Conservation (phyloP, 1,139 yeast species). For the Kodamaea alishanica region DNA sequence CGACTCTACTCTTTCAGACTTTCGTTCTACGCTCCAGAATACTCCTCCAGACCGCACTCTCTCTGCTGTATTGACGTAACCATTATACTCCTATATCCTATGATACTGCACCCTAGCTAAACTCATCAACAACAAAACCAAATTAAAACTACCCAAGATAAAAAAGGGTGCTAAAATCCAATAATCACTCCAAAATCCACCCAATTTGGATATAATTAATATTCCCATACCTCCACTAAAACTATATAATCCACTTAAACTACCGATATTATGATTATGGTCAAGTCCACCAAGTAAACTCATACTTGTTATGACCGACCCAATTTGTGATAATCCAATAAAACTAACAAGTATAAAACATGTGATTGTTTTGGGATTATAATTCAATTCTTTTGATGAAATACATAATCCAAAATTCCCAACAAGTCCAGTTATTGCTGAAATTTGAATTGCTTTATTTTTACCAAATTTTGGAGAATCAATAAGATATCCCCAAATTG, state of each 20-base stretch:
- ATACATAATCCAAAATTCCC: conserved; percentile 35
- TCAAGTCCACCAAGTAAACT: conserved; percentile 30
- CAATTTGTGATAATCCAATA: conserved; percentile 49
- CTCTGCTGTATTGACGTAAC: no score
- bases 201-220: conserved; percentile 52
- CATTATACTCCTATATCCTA: no score
- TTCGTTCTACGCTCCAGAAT: no score
- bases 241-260: conserved; percentile 66
- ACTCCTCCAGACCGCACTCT: no score
- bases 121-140: conserved; percentile 13
- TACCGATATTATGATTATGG: conserved; percentile 43
- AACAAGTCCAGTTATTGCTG: conserved; percentile 31
- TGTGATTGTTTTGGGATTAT: conserved; percentile 33
- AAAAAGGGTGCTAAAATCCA: conserved; percentile 62
- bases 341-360: conserved; percentile 33
- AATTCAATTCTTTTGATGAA: conserved; percentile 12
- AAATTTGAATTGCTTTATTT: conserved; percentile 21
- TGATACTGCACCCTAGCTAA: no score
- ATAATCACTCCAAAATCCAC: conserved; percentile 57
- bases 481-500: conserved; percentile 56
- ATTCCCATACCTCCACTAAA: conserved; percentile 72
- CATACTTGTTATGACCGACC: conserved; percentile 52
- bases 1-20: no score
- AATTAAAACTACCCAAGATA: conserved; percentile 47
- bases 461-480: conserved; percentile 44